These are phyloP conservation scores for Fraxinus albicans DNA, from an alignment of 305 asterid species.

Conservation along the genomic window DNA sequence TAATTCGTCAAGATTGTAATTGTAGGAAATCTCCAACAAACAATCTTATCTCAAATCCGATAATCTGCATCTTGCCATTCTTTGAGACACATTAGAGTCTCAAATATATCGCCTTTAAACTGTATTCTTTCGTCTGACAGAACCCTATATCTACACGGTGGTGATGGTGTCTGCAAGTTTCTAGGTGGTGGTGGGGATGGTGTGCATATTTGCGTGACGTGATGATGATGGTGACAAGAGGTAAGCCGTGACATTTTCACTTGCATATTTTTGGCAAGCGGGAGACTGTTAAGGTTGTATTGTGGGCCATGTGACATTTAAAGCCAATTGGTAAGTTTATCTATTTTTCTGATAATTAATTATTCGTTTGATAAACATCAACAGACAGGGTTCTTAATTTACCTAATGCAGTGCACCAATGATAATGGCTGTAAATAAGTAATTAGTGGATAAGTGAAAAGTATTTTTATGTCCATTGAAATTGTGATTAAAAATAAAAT, in stretches of 20 bases:
- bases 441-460: neutral
- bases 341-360: neutral
- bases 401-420: neutral
- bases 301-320: neutral
- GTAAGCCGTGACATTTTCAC: neutral
- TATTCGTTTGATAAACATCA: neutral
- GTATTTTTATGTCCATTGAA: neutral
- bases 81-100: neutral
- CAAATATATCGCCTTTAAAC: neutral
- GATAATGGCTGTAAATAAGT: neutral
- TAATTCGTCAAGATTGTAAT: no score
- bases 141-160: neutral
- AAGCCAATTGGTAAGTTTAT: neutral
- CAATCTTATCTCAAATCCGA: neutral
- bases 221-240: neutral
- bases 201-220: neutral
- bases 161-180: neutral
- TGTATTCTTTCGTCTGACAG: neutral
- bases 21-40: neutral
- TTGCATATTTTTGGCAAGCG: neutral
- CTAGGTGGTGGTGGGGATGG: neutral
- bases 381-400: neutral
- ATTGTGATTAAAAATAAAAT: neutral
- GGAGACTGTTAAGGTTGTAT: neutral
- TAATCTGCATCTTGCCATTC: neutral